Conservation (phyloP, 73 alveolate species). For the Blepharisma stoltei region DNA sequence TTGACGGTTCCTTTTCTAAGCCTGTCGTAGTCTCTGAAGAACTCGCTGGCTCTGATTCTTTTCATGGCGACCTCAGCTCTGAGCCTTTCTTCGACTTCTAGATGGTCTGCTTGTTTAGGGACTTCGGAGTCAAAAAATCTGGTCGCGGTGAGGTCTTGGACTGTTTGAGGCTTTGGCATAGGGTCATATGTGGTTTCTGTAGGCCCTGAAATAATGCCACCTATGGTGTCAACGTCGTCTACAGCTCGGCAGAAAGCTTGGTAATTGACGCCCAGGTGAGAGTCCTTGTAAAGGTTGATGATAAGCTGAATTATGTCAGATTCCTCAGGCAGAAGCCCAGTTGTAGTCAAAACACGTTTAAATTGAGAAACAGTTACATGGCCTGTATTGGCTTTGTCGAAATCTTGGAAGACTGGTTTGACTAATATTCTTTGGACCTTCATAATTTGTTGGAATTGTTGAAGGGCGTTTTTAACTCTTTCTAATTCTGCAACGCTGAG, state of each 20-base stretch:
- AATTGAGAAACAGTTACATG: conserved; percentile 78
- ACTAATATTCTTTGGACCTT: conserved; percentile 64
- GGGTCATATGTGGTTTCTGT: conserved; percentile 39
- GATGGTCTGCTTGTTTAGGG: conserved; percentile 31
- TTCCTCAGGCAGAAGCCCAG: conserved; percentile 69
- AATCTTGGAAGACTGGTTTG: conserved; percentile 76
- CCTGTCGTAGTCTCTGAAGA: conserved; percentile 86
- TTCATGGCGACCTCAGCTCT: conserved; percentile 82
- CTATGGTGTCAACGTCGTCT: conserved; percentile 81
- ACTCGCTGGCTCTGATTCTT: conserved; percentile 82
- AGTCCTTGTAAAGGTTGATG: conserved; percentile 70
- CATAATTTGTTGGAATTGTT: conserved; percentile 49
- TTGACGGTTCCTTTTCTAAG: conserved; percentile 85
- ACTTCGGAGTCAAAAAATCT: conserved; percentile 40
- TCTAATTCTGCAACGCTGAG: conserved; percentile 57
- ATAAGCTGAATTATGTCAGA: conserved; percentile 55
- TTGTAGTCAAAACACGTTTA: conserved; percentile 72
- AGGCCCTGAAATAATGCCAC: conserved; percentile 48
- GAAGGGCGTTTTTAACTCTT: conserved; percentile 43
- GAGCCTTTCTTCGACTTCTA: conserved; percentile 79
- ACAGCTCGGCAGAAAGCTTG: conserved; percentile 80
- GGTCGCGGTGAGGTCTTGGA: conserved; percentile 48
- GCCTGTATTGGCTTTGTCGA: conserved; percentile 78
- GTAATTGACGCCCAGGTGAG: conserved; percentile 74
- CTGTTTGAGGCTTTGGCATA: conserved; percentile 40